Percentiles rank a stretch among this genome's conserved stretches.
These are phyloP conservation scores for Immersiella caudata DNA, from an alignment of 495 filamentous ascomycete genomes.

Conservation along the genomic window DNA sequence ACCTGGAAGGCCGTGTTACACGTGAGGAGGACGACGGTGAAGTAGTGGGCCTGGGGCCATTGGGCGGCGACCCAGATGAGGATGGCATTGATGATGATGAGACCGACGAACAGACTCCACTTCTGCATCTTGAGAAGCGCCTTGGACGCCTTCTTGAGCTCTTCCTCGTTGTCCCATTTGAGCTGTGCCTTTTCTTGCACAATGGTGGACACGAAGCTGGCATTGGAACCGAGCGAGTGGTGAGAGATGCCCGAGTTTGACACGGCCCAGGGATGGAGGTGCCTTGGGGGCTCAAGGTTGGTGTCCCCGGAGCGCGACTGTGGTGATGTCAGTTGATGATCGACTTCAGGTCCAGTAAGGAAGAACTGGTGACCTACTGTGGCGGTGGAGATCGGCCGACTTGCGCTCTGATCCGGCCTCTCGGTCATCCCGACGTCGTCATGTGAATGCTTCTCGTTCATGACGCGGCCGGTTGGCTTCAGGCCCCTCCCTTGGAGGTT, in stretches of 20 bases:
- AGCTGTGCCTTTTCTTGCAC: background rate
- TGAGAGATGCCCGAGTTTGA: background rate
- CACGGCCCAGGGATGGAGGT: background rate
- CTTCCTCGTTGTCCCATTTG: background rate
- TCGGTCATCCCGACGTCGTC: background rate
- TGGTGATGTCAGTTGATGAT: background rate
- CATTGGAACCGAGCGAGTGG: background rate
- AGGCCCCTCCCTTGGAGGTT: background rate
- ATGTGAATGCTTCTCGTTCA: background rate
- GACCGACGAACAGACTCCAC: background rate
- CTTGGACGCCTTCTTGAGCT: slow-evolving; percentile 1
- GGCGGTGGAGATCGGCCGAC: background rate
- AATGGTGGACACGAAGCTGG: background rate
- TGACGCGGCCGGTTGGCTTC: background rate
- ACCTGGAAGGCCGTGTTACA: background rate
- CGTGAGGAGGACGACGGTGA: background rate
- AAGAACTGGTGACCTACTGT: background rate
- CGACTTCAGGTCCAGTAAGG: no score
- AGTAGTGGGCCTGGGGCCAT: background rate
- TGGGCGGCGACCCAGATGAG: background rate
- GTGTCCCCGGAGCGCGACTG: background rate
- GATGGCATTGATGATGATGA: background rate
- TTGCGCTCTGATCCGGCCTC: background rate
- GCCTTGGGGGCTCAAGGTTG: background rate
- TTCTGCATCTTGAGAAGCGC: background rate